Percentiles rank a stretch among this genome's conserved stretches.
These are phyloP conservation scores for Aegilops bicornis DNA, from an alignment of 176 grass and related monocot genomes.

Conservation along the genomic window DNA sequence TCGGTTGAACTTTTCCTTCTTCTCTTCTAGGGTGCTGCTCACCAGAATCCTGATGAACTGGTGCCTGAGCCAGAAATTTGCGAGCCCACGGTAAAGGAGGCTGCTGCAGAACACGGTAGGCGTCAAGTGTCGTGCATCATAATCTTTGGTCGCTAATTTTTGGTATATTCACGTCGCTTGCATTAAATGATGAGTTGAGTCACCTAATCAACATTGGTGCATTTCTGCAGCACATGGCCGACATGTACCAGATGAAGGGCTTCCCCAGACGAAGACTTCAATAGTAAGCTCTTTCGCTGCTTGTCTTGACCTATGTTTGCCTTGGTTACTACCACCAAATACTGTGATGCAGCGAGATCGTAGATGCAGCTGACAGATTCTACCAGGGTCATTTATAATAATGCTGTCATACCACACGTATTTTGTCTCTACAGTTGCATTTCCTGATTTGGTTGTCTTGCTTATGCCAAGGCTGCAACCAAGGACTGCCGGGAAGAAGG, in stretches of 20 bases:
- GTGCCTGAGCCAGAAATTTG: not conserved
- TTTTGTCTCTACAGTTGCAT: not conserved
- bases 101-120: conserved; percentile 8
- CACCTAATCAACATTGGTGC: not conserved
- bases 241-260: not conserved
- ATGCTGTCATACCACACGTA: no score
- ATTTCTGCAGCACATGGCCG: conserved; percentile 7
- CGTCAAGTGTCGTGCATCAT: not conserved
- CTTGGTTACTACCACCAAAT: not conserved
- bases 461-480: conserved; percentile 23
- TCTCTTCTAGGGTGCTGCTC: conserved; percentile 31
- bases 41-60: not conserved
- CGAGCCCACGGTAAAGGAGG: conserved; percentile 1
- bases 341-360: not conserved
- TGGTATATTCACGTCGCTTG: not conserved
- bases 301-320: not conserved
- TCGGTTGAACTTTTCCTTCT: conserved; percentile 1
- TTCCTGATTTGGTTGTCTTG: no score
- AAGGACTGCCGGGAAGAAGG: conserved; percentile 10
- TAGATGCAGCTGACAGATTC: not conserved
- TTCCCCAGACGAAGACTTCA: conserved; percentile 4
- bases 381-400: not conserved
- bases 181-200: not conserved
- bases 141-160: not conserved
- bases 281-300: conserved; percentile 17